These are phyloP conservation scores for Psilocybe mexicana DNA, from an alignment of 1,284 basidiomycete species.

Conservation along the genomic window DNA sequence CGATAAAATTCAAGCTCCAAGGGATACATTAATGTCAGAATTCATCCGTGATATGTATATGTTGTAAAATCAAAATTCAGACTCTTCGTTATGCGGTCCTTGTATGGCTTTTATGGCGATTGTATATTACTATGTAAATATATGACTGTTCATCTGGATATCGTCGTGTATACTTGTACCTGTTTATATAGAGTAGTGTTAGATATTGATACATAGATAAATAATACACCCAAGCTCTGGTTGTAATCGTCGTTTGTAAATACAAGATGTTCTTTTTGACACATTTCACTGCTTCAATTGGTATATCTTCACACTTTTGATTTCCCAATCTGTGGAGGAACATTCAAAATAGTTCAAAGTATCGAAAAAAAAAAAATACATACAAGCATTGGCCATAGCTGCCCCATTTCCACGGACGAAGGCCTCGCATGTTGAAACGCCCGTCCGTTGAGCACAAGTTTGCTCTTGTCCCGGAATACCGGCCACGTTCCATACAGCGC, in stretches of 20 bases:
- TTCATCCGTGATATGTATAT: too few relatives aligned
- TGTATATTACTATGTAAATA: too few relatives aligned
- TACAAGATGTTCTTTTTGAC: not conserved
- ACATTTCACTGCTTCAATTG: conserved; percentile 23
- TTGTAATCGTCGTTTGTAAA: not conserved
- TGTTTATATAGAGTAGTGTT: not conserved
- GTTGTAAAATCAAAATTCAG: not conserved
- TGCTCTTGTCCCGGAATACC: conserved; percentile 78
- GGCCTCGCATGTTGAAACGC: conserved; percentile 73
- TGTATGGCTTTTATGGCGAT: too few relatives aligned
- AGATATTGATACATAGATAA: conserved; percentile 1
- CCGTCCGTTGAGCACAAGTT: conserved; percentile 82
- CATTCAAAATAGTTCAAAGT: not conserved
- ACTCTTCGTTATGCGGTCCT: too few relatives aligned
- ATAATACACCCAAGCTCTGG: not conserved
- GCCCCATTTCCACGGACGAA: conserved; percentile 74
- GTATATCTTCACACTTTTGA: conserved; percentile 70
- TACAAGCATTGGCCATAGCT: conserved; percentile 78
- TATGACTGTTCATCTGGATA: too few relatives aligned
- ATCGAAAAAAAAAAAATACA: conserved; percentile 33
- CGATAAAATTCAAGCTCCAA: too few relatives aligned
- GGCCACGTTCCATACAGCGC: conserved; percentile 67
- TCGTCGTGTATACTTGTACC: too few relatives aligned
- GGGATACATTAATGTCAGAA: too few relatives aligned
- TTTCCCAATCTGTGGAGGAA: conserved; percentile 68